phyloP scores from a whole-genome alignment of 345 rosid genomes.

The Salix viminalis region DNA sequence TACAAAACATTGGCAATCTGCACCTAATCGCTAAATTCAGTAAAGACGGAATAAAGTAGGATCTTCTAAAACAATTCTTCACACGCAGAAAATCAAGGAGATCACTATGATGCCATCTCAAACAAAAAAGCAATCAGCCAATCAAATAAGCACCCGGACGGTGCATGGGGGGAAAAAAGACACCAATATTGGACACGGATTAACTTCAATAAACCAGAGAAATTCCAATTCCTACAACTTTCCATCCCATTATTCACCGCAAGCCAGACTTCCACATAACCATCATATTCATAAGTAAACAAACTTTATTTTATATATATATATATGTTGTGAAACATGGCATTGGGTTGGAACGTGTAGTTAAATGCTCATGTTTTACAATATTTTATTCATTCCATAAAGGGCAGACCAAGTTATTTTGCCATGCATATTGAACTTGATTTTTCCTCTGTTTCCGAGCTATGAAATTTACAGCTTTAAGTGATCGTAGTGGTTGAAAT shows the following conservation, averaged over 20 bases:
- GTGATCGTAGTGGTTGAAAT: no score
- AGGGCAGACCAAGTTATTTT: background rate
- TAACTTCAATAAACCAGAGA: no score
- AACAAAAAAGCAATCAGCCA: background rate
- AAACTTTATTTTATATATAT: no score
- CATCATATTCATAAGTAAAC: background rate
- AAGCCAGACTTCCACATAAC: background rate
- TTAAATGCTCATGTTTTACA: no score
- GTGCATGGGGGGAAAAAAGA: no score
- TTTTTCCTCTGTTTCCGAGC: background rate
- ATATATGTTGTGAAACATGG: no score
- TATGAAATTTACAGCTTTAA: background rate
- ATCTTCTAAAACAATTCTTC: background rate
- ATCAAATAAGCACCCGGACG: background rate
- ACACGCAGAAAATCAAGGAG: no score
- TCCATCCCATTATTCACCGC: background rate
- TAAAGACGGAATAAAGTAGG: background rate
- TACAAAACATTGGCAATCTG: no score
- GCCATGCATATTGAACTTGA: background rate
- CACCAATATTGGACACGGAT: background rate
- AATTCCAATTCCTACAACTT: background rate
- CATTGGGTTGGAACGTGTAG: no score
- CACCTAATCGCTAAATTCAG: background rate
- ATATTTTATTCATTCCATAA: no score
- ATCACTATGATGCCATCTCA: background rate